Percentiles rank a stretch among this genome's conserved stretches.
Evolutionary conservation across 148 eudicot genomes (phyloP).

Genomic region (Heliosperma pusillum): DNA sequence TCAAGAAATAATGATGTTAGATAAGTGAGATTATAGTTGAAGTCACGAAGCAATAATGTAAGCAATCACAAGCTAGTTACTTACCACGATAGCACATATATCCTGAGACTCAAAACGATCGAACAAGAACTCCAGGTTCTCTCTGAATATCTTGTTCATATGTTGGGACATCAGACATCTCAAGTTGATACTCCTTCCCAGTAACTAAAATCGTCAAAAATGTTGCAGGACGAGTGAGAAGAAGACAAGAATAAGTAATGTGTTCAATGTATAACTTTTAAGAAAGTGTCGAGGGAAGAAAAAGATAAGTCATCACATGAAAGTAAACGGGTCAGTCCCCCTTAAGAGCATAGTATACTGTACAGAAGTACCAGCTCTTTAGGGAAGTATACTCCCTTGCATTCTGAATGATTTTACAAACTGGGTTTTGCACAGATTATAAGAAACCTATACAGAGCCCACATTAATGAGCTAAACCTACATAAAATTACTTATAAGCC

Average conservation of each 20-base stretch:
- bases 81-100: slow-evolving; percentile 85
- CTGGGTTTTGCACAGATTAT: too few species aligned
- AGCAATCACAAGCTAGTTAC: slow-evolving; percentile 22
- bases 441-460: too few species aligned
- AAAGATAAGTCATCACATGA: neutral
- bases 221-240: neutral
- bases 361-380: neutral
- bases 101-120: slow-evolving; percentile 98
- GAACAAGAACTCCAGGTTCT: slow-evolving; percentile 86
- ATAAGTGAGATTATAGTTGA: neutral
- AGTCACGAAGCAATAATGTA: neutral
- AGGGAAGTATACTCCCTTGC: neutral
- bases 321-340: neutral
- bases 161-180: slow-evolving; percentile 85
- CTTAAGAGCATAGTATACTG: neutral
- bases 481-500: too few species aligned
- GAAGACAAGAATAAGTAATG: neutral
- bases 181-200: slow-evolving; percentile 85
- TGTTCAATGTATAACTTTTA: neutral
- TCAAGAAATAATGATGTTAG: slow-evolving; percentile 7
- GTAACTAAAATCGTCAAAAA: slow-evolving; percentile 46
- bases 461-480: too few species aligned
- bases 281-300: neutral
- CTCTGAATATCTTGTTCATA: slow-evolving; percentile 89
- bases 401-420: too few species aligned